Base-by-base conservation (phyloP, 176 grass and related monocot species). In the Tillandsia fasciculata region DNA sequence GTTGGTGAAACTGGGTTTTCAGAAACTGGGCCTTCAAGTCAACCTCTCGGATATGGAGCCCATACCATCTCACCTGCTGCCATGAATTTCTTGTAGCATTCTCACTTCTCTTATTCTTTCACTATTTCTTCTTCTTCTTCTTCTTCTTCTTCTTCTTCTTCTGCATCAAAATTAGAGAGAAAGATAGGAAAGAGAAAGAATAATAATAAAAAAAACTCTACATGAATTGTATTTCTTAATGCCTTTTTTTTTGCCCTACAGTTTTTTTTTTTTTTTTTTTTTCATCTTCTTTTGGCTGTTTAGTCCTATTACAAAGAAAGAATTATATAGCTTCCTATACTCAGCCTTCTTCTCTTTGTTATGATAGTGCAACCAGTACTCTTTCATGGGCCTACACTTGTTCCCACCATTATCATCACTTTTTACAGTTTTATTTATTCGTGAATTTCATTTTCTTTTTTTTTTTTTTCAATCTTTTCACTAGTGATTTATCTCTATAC, bases 41-140 rank as follows among this genome's bases (percentile, higher is more conserved):
- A 71, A 13, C 50, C 74, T 47, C 57, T 59, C 33, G 68, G 73
- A 50, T 77, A 72, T 77, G 74, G 74, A 72, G 49, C 61, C 48
- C 69, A 75, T 63, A 56, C 64, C 26, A 52, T 26, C 73, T 33
- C 50, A 57, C 70, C 78, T 77, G 49, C 81, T 49, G 56, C 54
- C 33, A 73, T 64, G 12, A 63, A 74, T 74, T 83, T 78, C 70
- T 78, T 83, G 81, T 83, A 78, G 2, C 50, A 18, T 71, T 72
- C 80, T 59, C 59, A 4, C 49, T 70, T 33, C 26, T 33, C 28
- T 71, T 42, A 26, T 71, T 48, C 12, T 63, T 0, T 2, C 28
- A 29, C 28, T 29, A 29, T 29, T 26, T 26, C 50, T 29, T 53
- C 69, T 50, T 49, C 27, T 26, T 18, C 50, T 28, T 2, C 11